These are phyloP conservation scores for Exophiala sideris DNA, from an alignment of 2,329 filamentous ascomycete genomes.

Conservation along the genomic window DNA sequence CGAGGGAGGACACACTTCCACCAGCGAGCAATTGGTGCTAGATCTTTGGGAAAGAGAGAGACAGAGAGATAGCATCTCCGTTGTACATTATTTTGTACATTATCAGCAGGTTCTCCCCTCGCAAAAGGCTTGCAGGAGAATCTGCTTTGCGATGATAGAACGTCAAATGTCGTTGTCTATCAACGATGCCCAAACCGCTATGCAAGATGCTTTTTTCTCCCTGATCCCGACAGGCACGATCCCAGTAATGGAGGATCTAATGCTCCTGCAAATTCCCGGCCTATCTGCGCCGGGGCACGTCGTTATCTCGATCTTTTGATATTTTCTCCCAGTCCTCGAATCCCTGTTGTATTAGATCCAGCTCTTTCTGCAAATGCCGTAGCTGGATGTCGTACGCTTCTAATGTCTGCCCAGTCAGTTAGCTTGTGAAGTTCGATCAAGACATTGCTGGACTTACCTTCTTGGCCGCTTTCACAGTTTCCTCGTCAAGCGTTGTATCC, in stretches of 20 bases:
- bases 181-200: slow-evolving; percentile 17
- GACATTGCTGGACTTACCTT: slow-evolving; percentile 48
- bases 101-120: slow-evolving; percentile 28
- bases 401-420: slow-evolving; percentile 40
- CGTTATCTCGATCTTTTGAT: slow-evolving; percentile 19
- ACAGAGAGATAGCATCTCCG: slow-evolving; percentile 1
- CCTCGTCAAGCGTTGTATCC: slow-evolving; percentile 52
- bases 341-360: slow-evolving; percentile 57
- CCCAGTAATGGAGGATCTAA: not conserved
- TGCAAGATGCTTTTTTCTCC: slow-evolving; percentile 13
- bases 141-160: not conserved
- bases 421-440: slow-evolving; percentile 32
- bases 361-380: slow-evolving; percentile 59
- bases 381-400: slow-evolving; percentile 51
- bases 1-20: no score
- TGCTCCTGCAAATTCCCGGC: not conserved
- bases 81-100: slow-evolving; percentile 30
- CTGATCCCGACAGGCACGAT: not conserved
- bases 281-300: slow-evolving; percentile 20
- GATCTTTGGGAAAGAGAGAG: slow-evolving; percentile 9
- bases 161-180: slow-evolving; percentile 13
- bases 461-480: slow-evolving; percentile 57
- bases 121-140: not conserved
- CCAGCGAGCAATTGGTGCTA: not conserved
- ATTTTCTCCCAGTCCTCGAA: slow-evolving; percentile 54